phyloP scores from a whole-genome alignment of 2,329 filamentous ascomycete species.

The Colletotrichum simmondsii region DNA sequence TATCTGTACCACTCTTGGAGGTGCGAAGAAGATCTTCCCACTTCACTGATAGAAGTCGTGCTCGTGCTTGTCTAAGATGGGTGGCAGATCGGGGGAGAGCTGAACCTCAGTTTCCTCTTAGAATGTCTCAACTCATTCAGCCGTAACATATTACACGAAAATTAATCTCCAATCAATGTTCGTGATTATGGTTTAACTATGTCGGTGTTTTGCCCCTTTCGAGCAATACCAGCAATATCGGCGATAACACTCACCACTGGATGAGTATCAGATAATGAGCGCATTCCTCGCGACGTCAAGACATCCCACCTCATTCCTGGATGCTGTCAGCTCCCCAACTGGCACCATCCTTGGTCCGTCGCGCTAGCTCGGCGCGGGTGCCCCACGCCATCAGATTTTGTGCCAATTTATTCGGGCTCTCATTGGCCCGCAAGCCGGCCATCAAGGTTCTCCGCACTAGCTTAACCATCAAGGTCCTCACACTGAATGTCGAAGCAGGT shows the following conservation, averaged over 20 bases:
- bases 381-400: not conserved
- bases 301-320: not conserved
- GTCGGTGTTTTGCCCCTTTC: not conserved
- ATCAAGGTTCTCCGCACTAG: slow-evolving; percentile 33
- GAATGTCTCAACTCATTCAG: not conserved
- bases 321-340: slow-evolving; percentile 11
- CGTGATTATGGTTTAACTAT: not conserved
- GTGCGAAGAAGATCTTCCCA: not conserved
- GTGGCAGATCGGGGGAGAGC: not conserved
- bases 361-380: not conserved
- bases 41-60: not conserved
- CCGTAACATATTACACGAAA: not conserved
- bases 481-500: not conserved
- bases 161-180: not conserved
- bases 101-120: not conserved
- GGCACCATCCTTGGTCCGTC: slow-evolving; percentile 18
- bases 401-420: not conserved
- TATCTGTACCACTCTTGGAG: not conserved
- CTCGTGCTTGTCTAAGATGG: no score
- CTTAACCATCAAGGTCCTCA: slow-evolving; percentile 31
- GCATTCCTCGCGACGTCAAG: not conserved
- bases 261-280: not conserved
- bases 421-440: slow-evolving; percentile 14
- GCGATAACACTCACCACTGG: not conserved
- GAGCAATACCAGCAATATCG: not conserved